These are phyloP conservation scores for Candida sakaeoensis DNA, from an alignment of 805 yeast genomes.

Conservation along the genomic window DNA sequence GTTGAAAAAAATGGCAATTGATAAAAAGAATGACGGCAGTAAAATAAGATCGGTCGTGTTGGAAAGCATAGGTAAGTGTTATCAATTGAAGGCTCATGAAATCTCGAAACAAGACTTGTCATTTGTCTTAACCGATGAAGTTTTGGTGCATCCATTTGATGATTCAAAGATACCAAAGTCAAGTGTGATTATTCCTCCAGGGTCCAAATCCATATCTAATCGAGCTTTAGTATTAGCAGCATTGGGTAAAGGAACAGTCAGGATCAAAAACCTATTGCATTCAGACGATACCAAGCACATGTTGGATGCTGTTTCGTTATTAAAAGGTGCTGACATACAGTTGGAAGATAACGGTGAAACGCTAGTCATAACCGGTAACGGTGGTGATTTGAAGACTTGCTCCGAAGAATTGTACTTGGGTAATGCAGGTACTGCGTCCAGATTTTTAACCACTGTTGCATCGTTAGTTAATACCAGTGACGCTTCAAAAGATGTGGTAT, in stretches of 20 bases:
- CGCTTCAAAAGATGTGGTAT: conserved; percentile 46
- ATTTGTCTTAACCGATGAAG: conserved; percentile 79
- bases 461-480: conserved; percentile 54
- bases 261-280: conserved; percentile 80
- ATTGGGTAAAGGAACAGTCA: conserved; percentile 79
- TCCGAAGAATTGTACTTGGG: conserved; percentile 78
- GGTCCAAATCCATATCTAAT: conserved; percentile 94
- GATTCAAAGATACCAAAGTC: conserved; percentile 27
- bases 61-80: conserved; percentile 82
- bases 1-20: conserved; percentile 85
- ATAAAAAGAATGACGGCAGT: conserved; percentile 93
- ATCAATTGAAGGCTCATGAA: conserved; percentile 81
- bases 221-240: conserved; percentile 93
- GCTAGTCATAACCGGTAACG: conserved; percentile 77
- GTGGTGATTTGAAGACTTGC: conserved; percentile 68
- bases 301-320: conserved; percentile 77
- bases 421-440: conserved; percentile 96
- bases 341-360: conserved; percentile 92
- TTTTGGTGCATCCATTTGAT: conserved; percentile 58
- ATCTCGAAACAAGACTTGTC: conserved; percentile 79
- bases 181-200: conserved; percentile 76
- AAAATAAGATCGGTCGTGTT: conserved; percentile 83
- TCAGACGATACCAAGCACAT: conserved; percentile 96
- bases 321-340: conserved; percentile 77
- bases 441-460: conserved; percentile 90